Percentiles rank a stretch among this genome's conserved stretches.
Evolutionary conservation across 2,329 filamentous ascomycete species (phyloP).

Genomic region (Aspergillus sp.): DNA sequence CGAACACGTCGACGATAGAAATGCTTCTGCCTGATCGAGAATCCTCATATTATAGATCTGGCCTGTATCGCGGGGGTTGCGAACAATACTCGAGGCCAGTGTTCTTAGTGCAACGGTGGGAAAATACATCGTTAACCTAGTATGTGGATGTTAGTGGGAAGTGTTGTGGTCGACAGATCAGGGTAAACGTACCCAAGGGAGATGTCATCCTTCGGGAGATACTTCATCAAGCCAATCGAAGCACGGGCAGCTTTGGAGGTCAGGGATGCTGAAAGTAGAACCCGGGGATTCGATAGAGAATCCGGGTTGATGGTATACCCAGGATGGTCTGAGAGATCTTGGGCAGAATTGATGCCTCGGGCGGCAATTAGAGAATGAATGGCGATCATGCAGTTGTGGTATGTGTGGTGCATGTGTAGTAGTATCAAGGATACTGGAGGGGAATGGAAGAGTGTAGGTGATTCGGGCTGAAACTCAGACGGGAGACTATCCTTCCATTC

Average conservation of each 20-base stretch:
- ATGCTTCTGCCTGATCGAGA: conserved; percentile 17
- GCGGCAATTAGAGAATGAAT: conserved; percentile 17
- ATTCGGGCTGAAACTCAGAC: conserved; percentile 14
- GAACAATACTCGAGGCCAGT: conserved; percentile 20
- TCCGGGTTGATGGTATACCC: neutral
- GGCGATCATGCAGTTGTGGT: conserved; percentile 22
- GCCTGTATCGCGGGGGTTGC: conserved; percentile 14
- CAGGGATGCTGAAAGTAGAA: conserved; percentile 17
- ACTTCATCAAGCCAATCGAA: conserved; percentile 20
- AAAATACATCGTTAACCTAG: conserved; percentile 18
- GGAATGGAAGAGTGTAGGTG: neutral
- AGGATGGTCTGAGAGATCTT: conserved; percentile 7
- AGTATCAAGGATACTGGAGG: conserved; percentile 11
- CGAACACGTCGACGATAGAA: conserved; percentile 11
- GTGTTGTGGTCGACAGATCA: too few species aligned
- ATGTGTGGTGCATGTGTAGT: conserved; percentile 20
- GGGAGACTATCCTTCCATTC: conserved; percentile 17
- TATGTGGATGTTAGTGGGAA: too few species aligned
- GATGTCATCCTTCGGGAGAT: conserved; percentile 17
- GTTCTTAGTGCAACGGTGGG: conserved; percentile 19
- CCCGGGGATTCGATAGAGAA: conserved; percentile 4
- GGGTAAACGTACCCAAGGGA: conserved; percentile 15
- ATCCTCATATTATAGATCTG: conserved; percentile 16
- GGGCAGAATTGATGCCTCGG: conserved; percentile 3
- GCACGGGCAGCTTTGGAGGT: conserved; percentile 20